Base-by-base conservation (phyloP, 805 yeast genomes). In the Kodamaea kaohsiungensis region DNA sequence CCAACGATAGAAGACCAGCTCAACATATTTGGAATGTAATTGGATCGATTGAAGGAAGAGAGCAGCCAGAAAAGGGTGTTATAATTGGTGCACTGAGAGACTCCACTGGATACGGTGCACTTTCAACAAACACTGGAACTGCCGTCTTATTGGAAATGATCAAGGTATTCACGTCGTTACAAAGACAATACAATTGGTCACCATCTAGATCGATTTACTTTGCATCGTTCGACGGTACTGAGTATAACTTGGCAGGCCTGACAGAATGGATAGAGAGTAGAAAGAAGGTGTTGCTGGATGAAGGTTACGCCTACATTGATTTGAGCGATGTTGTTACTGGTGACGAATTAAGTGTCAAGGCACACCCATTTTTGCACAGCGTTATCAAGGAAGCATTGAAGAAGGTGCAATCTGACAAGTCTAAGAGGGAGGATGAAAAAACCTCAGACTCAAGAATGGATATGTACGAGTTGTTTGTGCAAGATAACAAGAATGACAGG, bases 81-180 rank as follows among this genome's bases (percentile, higher is more conserved):
- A 75, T 92, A 1, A 82, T 93, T 53, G 97, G 96, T 0, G 91
- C 97, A 0, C 81, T 88, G 3, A 75, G 97, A 59, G 97, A 91
- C 65, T 76, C 96, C 0, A 73, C 85, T 19, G 83, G 91, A 57
- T 80, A 73, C 60, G 98, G 97, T n/a, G 85, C 96, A 0, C 70
- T 81, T 2, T 77, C 82, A 35, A 84, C 91, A 7, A 82, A 83
- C 59, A 85, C 96, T 2, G 96, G 96, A 0, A 85, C 95, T 1
- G 84, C 87, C 0, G 73, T 87, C 1, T 64, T 92, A 52, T 68
- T 92, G 18, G 93, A 92, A 58, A 69, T 92, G 54, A 83, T 89
- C 8, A 82, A 87, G 53, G 67, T 88, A 0, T 82, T 91, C 52
- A 83, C 89, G 17, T 76, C 82, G 25, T 72, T 91, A 67, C 85